Conservation (phyloP, 2,329 filamentous ascomycete species). For the Dactylellina haptotyla region DNA sequence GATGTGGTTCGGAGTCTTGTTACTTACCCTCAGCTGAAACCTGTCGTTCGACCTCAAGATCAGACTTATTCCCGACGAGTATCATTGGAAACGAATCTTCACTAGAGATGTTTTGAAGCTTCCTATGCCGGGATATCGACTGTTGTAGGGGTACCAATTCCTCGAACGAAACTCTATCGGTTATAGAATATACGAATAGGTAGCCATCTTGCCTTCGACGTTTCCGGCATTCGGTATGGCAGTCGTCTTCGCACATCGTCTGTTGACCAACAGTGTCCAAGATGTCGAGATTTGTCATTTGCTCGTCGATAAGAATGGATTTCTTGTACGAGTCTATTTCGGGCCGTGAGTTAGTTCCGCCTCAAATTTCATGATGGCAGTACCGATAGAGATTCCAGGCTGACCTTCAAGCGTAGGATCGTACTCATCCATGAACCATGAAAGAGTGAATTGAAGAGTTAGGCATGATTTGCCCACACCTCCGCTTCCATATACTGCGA, state of each 20-base stretch:
- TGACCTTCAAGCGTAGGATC: constrained; percentile 98
- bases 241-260: constrained; percentile 99
- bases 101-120: constrained; percentile 4
- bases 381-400: too few relatives aligned
- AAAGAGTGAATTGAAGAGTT: constrained; percentile 94
- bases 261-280: constrained; percentile 98
- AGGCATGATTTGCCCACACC: constrained; percentile 99
- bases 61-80: constrained; percentile 98
- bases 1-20: constrained; percentile 59
- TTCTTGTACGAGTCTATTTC: constrained; percentile 94
- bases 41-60: constrained; percentile 90
- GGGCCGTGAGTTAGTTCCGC: too few relatives aligned
- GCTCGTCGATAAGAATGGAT: constrained; percentile 98
- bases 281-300: constrained; percentile 95
- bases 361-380: too few relatives aligned
- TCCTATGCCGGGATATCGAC: not conserved
- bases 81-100: constrained; percentile 91
- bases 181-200: constrained; percentile 97
- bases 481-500: constrained; percentile 96
- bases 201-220: constrained; percentile 84
- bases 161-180: constrained; percentile 94
- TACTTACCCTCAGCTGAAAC: constrained; percentile 94
- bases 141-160: constrained; percentile 77
- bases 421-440: constrained; percentile 99
- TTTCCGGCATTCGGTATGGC: constrained; percentile 73